Conservation (phyloP, 306 rosid species). For the Vachellia collinsii region DNA sequence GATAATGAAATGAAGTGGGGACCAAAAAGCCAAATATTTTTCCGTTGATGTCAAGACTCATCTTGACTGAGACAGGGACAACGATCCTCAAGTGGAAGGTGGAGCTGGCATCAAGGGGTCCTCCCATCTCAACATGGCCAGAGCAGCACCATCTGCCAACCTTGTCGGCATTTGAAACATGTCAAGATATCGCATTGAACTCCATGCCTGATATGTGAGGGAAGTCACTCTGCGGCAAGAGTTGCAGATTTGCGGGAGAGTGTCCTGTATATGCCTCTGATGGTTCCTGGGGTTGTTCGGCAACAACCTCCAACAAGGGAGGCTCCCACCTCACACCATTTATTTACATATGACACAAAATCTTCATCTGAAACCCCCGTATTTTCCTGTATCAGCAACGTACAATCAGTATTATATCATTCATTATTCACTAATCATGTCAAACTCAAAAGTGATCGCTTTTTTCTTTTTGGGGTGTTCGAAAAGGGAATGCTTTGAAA, state of each 20-base stretch:
- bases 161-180: constrained; percentile 31
- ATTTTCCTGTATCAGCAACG: constrained; percentile 51
- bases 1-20: neutral
- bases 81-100: constrained; percentile 18
- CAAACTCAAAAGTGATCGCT: neutral
- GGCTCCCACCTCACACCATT: constrained; percentile 63
- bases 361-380: constrained; percentile 59
- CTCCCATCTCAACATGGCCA: constrained; percentile 29
- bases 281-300: constrained; percentile 61
- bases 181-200: constrained; percentile 16
- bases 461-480: neutral
- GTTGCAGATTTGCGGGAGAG: constrained; percentile 42
- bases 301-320: constrained; percentile 67
- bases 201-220: constrained; percentile 23
- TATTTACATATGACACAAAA: constrained; percentile 54
- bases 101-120: constrained; percentile 30
- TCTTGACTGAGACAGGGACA: neutral
- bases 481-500: neutral
- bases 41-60: neutral
- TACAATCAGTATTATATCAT: constrained; percentile 20
- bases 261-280: constrained; percentile 52
- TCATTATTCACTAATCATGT: constrained; percentile 24
- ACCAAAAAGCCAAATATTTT: neutral
- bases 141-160: constrained; percentile 30
- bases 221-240: constrained; percentile 31